Percentiles rank a stretch among this genome's conserved stretches.
phyloP scores from a whole-genome alignment of 345 rosid species.

The Carallia pectinifolia region DNA sequence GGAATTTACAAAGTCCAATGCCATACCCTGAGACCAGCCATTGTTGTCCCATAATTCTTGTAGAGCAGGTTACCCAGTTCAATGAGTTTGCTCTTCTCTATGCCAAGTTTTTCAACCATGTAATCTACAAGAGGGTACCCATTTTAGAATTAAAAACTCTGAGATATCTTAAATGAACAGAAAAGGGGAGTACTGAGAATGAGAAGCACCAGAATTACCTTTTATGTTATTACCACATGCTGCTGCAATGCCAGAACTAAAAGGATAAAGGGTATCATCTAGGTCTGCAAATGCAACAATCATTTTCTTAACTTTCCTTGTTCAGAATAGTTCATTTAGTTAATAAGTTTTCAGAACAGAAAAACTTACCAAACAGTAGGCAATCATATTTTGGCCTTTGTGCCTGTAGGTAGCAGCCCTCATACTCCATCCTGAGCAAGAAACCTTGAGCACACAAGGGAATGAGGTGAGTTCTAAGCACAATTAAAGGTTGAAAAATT shows the following conservation, averaged over 20 bases:
- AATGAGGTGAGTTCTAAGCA: conserved; percentile 19
- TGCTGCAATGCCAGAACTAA: conserved; percentile 27
- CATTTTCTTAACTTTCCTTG: not conserved
- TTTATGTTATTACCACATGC: conserved; percentile 32
- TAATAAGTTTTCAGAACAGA: not conserved
- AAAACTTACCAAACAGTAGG: conserved; percentile 32
- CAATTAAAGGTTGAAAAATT: conserved; percentile 19
- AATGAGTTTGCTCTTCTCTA: conserved; percentile 53
- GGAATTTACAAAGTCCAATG: conserved; percentile 1
- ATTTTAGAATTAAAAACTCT: conserved; percentile 4
- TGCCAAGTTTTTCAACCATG: conserved; percentile 81
- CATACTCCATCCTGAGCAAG: conserved; percentile 30
- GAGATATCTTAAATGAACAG: not conserved
- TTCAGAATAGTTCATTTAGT: not conserved
- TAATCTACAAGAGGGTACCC: conserved; percentile 46
- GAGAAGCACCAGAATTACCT: conserved; percentile 11
- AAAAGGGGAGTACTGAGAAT: not conserved
- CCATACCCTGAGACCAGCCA: conserved; percentile 96
- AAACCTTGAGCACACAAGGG: conserved; percentile 28
- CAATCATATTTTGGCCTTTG: conserved; percentile 28
- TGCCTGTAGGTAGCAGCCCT: conserved; percentile 16
- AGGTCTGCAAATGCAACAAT: conserved; percentile 24
- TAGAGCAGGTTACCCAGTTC: conserved; percentile 69
- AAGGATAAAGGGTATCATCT: conserved; percentile 35
- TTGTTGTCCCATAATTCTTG: conserved; percentile 95